Base-by-base conservation (phyloP, 129 eudicot species). In the Flaveria ramosissima region DNA sequence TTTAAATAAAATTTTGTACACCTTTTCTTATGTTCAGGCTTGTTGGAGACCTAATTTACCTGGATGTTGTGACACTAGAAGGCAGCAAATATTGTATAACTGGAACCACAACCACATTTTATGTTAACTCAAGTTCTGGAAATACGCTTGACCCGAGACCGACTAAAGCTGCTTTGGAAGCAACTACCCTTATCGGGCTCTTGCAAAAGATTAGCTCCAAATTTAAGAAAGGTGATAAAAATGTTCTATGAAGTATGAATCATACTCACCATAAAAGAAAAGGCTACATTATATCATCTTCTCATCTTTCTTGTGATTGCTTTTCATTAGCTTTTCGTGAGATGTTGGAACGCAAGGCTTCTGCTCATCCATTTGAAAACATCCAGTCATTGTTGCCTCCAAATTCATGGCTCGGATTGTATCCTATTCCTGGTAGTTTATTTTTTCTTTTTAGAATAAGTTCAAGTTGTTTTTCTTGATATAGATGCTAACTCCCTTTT, bases 351-450 rank as follows among this genome's bases (percentile, higher is more conserved):
- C 83, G 78, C 11, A 93, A 93, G 86, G 96, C 92, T 20, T 84
- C 93, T 74, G 96, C 93, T 23, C 98, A 93, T 87, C 98, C 97
- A 24, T 93, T 93, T 84, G 98, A 93, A 85, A 93, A 93, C 84
- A 93, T 91, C 20, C 98, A 87, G 52, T 91, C 98, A 0, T 63
- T 87, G 80, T 83, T 93, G 85, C 97, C 96, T 42, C 97, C 97
- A 70, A 88, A 89, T 83, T 82, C 97, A n/a, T 93, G 98, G 98
- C 88, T 93, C 3, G 98, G 96, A 74, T 69, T 82, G 79, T 76
- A 87, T 73, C 97, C 97, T 79, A 66, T 93, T 77, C 92, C 97
- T 68, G 97, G 98, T 93, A 84, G 53, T 48, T 66, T 86, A 23
- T 51, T 30, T 19, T 52, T 63, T 43, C 17, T 62, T 63, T 7